Base-by-base conservation (phyloP, 495 filamentous ascomycete genomes). In the Penicillium diatomitis region DNA sequence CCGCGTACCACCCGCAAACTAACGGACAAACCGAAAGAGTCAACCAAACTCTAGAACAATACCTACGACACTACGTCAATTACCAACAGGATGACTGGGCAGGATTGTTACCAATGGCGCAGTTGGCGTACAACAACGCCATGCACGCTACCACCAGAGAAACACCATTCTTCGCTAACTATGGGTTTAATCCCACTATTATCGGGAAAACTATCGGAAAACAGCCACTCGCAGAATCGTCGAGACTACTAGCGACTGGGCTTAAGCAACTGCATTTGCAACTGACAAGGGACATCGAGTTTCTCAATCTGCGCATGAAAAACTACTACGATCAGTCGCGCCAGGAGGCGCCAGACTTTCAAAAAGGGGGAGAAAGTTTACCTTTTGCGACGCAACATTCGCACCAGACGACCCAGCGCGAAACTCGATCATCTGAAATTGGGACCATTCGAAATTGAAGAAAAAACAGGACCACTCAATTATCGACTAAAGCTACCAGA, bases 61-160 rank as follows among this genome's bases (percentile, higher is more conserved):
- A 35, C 33, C 33, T 35, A 35, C 10, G 10, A 35, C 10, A 35
- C 33, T 35, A 35, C 10, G 10, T 35, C 5, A 57, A 56, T 32
- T 64, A 64, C 46, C 42, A 50, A 4, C 57, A 71, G 34, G 44
- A 65, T 44, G 43, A 71, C 49, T 71, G 45, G 64, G 40, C 40
- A 0, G 40, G 51, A 35, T 58, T 47, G 40, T 44, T 65, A 10
- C 56, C 48, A 8, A 43, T 60, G 2, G 52, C 57, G 5, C 29
- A 70, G 33, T 65, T 69, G 38, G 47, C 57, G 4, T 47, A 53
- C 27, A 67, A 68, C 32, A 57, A 56, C 8, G 11, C 20, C 4
- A 33, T 32, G 3, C 5, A 32, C 10, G 27, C 6, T 49, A 36
- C 12, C 2, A 50, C 48, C 0, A 34, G 29, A 31, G 5, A 49